Percentiles rank a stretch among this genome's conserved stretches.
phyloP scores from a whole-genome alignment of 2,329 filamentous ascomycete species.

The Clonostachys rhizophaga region DNA sequence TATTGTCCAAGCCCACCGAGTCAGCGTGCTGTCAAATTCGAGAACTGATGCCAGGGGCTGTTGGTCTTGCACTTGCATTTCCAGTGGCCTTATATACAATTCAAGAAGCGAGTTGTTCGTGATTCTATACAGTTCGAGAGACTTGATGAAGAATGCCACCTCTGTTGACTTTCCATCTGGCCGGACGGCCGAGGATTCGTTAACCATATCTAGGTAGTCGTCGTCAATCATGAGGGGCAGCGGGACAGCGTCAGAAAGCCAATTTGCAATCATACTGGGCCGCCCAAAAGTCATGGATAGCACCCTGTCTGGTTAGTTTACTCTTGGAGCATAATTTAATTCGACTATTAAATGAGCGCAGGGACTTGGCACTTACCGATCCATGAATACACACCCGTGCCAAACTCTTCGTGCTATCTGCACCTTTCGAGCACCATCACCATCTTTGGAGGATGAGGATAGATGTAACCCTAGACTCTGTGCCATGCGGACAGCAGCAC shows the following conservation, averaged over 20 bases:
- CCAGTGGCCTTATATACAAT: background rate
- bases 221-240: slow-evolving; percentile 5
- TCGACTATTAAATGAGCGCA: too few relatives aligned
- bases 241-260: slow-evolving; percentile 2
- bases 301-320: background rate
- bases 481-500: slow-evolving; percentile 36
- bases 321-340: background rate
- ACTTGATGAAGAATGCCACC: slow-evolving; percentile 2
- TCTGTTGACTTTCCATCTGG: slow-evolving; percentile 1
- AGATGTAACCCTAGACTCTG: slow-evolving; percentile 39
- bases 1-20: slow-evolving; percentile 1
- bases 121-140: slow-evolving; percentile 2
- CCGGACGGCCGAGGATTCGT: background rate
- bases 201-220: slow-evolving; percentile 2
- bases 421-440: background rate
- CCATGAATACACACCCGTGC: slow-evolving; percentile 6
- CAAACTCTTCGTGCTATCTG: slow-evolving; percentile 4
- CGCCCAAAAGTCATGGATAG: slow-evolving; percentile 6
- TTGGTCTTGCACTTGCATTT: background rate
- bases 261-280: slow-evolving; percentile 3
- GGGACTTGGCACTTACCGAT: slow-evolving; percentile 2
- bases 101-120: slow-evolving; percentile 3
- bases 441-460: background rate
- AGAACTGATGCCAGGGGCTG: background rate
- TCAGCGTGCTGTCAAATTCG: slow-evolving; percentile 1